These are phyloP conservation scores for Plantago ovata DNA, from an alignment of 257 asterid species.

Conservation along the genomic window DNA sequence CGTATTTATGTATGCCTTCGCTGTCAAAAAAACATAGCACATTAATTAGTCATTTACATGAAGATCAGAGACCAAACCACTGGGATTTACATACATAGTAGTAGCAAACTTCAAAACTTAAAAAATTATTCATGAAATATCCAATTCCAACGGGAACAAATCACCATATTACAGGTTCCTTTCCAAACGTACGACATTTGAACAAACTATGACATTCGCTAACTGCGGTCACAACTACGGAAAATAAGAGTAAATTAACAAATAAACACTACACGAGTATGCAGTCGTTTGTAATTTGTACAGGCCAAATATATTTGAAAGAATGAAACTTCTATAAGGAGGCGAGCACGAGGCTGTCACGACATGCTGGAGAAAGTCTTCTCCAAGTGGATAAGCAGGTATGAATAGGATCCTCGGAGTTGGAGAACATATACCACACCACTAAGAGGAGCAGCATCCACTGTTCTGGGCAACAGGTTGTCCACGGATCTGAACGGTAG, in stretches of 20 bases:
- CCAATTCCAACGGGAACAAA: slow-evolving; percentile 29
- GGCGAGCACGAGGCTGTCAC: slow-evolving; percentile 19
- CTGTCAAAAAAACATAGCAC: too few species aligned
- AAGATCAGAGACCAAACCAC: too few species aligned
- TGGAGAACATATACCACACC: slow-evolving; percentile 9
- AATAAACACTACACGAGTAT: slow-evolving; percentile 30
- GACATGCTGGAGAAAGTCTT: slow-evolving; percentile 4
- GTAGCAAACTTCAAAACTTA: too few species aligned
- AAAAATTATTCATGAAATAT: slow-evolving; percentile 31
- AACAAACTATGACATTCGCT: slow-evolving; percentile 32
- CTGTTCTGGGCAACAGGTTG: slow-evolving; percentile 69
- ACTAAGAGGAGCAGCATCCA: slow-evolving; percentile 62
- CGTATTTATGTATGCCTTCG: too few species aligned
- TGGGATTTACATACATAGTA: too few species aligned
- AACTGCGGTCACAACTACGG: slow-evolving; percentile 30
- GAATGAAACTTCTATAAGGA: slow-evolving; percentile 30
- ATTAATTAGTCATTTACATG: too few species aligned
- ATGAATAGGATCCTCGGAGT: neutral
- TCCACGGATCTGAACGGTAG: slow-evolving; percentile 71
- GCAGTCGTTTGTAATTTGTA: slow-evolving; percentile 39
- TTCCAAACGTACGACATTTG: slow-evolving; percentile 23
- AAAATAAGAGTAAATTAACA: slow-evolving; percentile 27
- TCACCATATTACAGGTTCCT: slow-evolving; percentile 28
- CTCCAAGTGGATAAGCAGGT: slow-evolving; percentile 15
- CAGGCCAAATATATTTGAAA: slow-evolving; percentile 39